Percentiles rank a stretch among this genome's conserved stretches.
phyloP scores from a whole-genome alignment of 495 filamentous ascomycete genomes.

The Aspergillus incahuasiensis region DNA sequence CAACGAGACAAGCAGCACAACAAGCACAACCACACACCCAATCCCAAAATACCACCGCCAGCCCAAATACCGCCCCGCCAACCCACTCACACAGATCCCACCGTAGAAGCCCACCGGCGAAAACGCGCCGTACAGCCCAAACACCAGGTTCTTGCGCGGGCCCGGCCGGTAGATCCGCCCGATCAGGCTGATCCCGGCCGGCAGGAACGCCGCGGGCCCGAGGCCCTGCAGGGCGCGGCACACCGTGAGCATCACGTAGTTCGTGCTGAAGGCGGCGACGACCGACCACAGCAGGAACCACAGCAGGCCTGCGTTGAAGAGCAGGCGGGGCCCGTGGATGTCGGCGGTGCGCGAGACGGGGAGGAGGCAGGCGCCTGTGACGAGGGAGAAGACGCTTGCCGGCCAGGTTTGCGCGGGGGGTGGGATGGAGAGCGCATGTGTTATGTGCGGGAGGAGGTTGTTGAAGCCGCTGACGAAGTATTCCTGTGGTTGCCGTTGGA shows the following conservation, averaged over 20 bases:
- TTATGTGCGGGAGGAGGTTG: slow-evolving; percentile 6
- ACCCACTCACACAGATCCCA: slow-evolving; percentile 8
- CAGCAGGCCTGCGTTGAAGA: slow-evolving; percentile 7
- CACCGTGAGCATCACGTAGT: slow-evolving; percentile 8
- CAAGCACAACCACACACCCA: neutral
- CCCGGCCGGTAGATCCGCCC: slow-evolving; percentile 11
- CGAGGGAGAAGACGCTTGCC: slow-evolving; percentile 12
- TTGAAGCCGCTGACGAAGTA: slow-evolving; percentile 14
- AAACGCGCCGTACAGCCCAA: slow-evolving; percentile 13
- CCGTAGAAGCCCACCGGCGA: slow-evolving; percentile 13
- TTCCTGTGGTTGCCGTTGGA: no score
- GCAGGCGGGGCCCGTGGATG: slow-evolving; percentile 5
- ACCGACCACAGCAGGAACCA: slow-evolving; percentile 11
- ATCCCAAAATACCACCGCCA: slow-evolving; percentile 15
- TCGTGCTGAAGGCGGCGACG: slow-evolving; percentile 5
- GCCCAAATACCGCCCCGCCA: slow-evolving; percentile 3
- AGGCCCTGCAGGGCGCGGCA: slow-evolving; percentile 16
- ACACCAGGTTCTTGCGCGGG: slow-evolving; percentile 15
- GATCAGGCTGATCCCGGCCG: slow-evolving; percentile 7
- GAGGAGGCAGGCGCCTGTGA: slow-evolving; percentile 12
- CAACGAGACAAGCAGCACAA: neutral
- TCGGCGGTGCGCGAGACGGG: slow-evolving; percentile 9
- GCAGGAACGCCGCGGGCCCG: slow-evolving; percentile 6
- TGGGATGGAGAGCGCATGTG: slow-evolving; percentile 2
- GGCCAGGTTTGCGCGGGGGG: slow-evolving; percentile 8